Base-by-base conservation (phyloP, 192 early-diverging fungal genomes). In the Thamnidium elegans region DNA sequence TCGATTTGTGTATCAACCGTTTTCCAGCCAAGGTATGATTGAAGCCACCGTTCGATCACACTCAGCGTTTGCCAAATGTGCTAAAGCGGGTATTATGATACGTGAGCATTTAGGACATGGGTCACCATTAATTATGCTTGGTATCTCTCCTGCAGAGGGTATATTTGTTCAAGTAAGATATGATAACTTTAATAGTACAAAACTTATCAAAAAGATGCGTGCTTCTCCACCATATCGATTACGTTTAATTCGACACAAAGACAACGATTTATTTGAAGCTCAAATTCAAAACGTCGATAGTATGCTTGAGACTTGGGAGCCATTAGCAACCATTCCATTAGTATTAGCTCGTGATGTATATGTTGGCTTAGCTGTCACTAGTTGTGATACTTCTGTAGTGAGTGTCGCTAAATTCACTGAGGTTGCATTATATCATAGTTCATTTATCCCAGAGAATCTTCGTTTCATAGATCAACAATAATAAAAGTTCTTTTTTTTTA, bases 81-180 rank as follows among this genome's bases (percentile, higher is more conserved):
- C 69, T 8, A 71, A 71, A 21, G 69, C 69, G 1, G 69, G 69
- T 9, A 59, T 71, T 10, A 71, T 71, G 69, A 42, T 71, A n/a
- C 56, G 69, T n/a, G 69, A 71, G 21, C 69, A 71, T 30, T 58
- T 71, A 3, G 55, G 58, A 6, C 36, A 58, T 19, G 56, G 63
- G 9, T 65, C 69, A 0, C 56, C 69, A 30, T 19, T 60, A n/a
- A 64, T 71, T 1, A 55, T 66, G 42, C 30, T 71, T 32, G 69
- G 69, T 7, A 53, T 71, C 1, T 71, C 69, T 4, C 63, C 69
- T 0, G 69, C 63, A 0, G 69, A 71, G 8, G 69, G 69, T 10
- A 15, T 71, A 5, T 65, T 71, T 42, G 30, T 71, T 2, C 69
- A 66, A 31, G 58, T 64, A 17, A 47, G 69, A 6, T 31, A 53